Evolutionary conservation across 768 basidiomycete species (phyloP), one percentile per base, ranked within the genome.

Genomic region (Cubamyces sp.): DNA sequence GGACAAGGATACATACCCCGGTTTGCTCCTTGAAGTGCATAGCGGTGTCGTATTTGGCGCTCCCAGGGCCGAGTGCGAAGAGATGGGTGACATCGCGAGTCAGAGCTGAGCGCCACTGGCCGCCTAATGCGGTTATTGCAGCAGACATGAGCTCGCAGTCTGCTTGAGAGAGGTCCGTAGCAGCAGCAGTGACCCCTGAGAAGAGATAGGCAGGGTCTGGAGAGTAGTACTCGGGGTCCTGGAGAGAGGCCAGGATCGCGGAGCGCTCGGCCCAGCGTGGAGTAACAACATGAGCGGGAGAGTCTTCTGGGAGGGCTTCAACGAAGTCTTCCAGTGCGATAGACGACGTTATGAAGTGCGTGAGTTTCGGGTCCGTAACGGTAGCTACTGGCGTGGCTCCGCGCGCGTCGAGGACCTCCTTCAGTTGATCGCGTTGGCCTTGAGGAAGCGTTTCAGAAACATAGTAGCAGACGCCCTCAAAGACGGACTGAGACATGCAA

Each of bases 81-180:
- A 96, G 82, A 71, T 96, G 95, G 0, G 95, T 96, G 21, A 94
- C 89, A 60, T 96, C 94, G 60, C 83, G 81, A 0, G 93, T 94
- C 51, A 96, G 82, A 9, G 85, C 86, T 0, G 76, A 75, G 25
- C 91, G 83, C 86, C 87, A 92, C 73, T 92, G 88, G 0, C 95
- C 95, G 3, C 95, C 94, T 3, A 92, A 82, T 0, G 87, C 84
- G 1, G 81, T 80, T 28, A 96, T 84, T 0, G 87, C 91, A 0
- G 87, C 88, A 0, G 83, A 81, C 42, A 96, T 82, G 2, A 88
- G 84, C 69, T 91, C 90, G 26, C 85, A 74, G 71, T 96, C 94
- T 8, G 84, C 64, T 1, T 78, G 53, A 0, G 87, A 83, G 4
- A 91, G 88, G 62, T 88, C 87, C 15, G 85, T 80, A 3, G 87